These are phyloP conservation scores for Neonectria hederae DNA, from an alignment of 2,329 filamentous ascomycete genomes.

Conservation along the genomic window DNA sequence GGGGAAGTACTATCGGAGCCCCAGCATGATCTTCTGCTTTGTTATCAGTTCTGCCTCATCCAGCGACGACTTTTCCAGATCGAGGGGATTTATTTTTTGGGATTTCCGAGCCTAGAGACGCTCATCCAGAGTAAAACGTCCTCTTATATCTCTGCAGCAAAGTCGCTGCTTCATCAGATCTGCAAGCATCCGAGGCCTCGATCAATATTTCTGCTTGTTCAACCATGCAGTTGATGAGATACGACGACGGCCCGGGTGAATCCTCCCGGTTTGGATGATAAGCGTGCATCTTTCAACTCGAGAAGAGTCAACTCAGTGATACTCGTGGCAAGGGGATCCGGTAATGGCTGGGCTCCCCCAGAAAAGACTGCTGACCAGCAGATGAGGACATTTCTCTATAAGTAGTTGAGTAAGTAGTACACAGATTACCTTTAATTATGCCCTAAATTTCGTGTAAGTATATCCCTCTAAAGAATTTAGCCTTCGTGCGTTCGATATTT, in stretches of 20 bases:
- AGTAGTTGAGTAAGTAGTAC: neutral
- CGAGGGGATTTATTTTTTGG: neutral
- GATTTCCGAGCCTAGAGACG: conserved; percentile 14
- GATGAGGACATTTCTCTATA: conserved; percentile 23
- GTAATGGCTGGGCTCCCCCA: conserved; percentile 9
- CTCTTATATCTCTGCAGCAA: neutral
- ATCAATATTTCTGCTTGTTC: conserved; percentile 16
- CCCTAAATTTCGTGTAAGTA: conserved; percentile 19
- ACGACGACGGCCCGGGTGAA: neutral
- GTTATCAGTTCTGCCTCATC: conserved; percentile 22
- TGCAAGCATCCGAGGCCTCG: conserved; percentile 10
- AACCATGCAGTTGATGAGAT: conserved; percentile 21
- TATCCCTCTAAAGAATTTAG: conserved; percentile 6
- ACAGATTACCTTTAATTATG: too few relatives aligned
- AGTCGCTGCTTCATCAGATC: conserved; percentile 7
- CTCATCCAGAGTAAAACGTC: conserved; percentile 9
- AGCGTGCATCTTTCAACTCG: too few relatives aligned
- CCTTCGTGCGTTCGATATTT: neutral
- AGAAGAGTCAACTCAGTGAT: neutral
- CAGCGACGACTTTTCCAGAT: conserved; percentile 9
- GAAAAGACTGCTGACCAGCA: conserved; percentile 14
- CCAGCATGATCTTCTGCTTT: conserved; percentile 23
- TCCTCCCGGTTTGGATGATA: too few relatives aligned
- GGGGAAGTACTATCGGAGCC: conserved; percentile 12
- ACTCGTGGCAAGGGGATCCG: conserved; percentile 8